phyloP scores from a whole-genome alignment of 2,329 filamentous ascomycete genomes.

The Chrysoporthe deuterocubensis region DNA sequence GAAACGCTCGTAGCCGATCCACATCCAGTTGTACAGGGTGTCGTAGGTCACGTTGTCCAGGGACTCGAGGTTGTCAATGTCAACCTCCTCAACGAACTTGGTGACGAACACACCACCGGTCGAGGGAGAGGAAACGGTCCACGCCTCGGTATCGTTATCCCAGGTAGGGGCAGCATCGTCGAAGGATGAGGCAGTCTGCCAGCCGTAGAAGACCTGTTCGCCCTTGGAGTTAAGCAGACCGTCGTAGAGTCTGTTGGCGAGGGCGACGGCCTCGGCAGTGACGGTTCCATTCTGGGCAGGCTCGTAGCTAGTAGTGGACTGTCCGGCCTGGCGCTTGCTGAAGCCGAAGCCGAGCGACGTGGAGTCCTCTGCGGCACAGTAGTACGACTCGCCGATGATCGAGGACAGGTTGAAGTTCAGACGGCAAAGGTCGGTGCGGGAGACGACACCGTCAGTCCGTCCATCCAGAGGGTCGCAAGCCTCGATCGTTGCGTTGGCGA shows the following conservation, averaged over 20 bases:
- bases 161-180: constrained; percentile 39
- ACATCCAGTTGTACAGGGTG: constrained; percentile 59
- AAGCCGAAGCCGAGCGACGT: constrained; percentile 34
- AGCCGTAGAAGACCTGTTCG: constrained; percentile 42
- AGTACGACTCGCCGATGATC: constrained; percentile 40
- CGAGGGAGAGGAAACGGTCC: constrained; percentile 35
- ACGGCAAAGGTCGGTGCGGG: constrained; percentile 42
- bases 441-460: constrained; percentile 56
- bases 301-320: constrained; percentile 28
- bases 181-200: constrained; percentile 40
- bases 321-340: constrained; percentile 35
- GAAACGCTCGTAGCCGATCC: constrained; percentile 51
- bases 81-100: constrained; percentile 25
- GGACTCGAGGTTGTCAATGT: constrained; percentile 21
- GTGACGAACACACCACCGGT: constrained; percentile 26
- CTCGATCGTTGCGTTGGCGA: constrained; percentile 57
- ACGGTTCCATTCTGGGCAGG: constrained; percentile 42
- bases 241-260: constrained; percentile 41
- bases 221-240: constrained; percentile 41
- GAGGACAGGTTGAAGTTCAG: constrained; percentile 40
- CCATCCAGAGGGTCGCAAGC: constrained; percentile 61
- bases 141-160: constrained; percentile 38
- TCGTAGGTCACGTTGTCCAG: constrained; percentile 58
- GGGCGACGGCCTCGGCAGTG: constrained; percentile 39
- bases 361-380: constrained; percentile 37